Conservation (phyloP, 345 rosid species). For the Hirschfeldia incana region DNA sequence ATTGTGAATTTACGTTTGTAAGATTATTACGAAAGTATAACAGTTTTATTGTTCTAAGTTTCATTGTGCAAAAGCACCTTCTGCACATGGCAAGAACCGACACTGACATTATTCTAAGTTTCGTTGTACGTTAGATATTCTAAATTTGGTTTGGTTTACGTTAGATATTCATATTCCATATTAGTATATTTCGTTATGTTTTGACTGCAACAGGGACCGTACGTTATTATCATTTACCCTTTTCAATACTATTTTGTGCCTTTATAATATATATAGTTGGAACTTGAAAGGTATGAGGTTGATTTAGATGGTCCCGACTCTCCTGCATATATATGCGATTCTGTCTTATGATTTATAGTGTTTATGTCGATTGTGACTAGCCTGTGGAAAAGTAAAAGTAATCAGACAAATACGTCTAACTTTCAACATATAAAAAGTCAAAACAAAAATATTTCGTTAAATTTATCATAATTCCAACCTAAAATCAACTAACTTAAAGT, state of each 20-base stretch:
- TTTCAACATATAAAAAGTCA: neutral
- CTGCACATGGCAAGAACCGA: too few species aligned
- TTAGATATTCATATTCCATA: neutral
- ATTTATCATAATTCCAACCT: too few species aligned
- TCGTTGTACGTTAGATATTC: conserved; percentile 2
- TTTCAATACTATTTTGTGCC: neutral
- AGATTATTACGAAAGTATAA: conserved; percentile 9
- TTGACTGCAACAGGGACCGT: conserved; percentile 3
- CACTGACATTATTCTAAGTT: neutral
- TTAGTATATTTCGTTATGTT: neutral
- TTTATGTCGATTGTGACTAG: conserved; percentile 20
- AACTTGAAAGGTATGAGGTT: neutral
- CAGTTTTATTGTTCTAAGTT: conserved; percentile 6
- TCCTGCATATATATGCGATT: conserved; percentile 7
- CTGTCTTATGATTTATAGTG: conserved; percentile 4
- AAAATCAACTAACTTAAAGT: too few species aligned
- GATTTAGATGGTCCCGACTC: conserved; percentile 17
- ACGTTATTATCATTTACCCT: conserved; percentile 1
- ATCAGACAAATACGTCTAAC: neutral
- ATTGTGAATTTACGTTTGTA: conserved; percentile 14
- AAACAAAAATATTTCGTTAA: neutral
- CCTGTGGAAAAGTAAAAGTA: neutral
- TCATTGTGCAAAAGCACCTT: neutral
- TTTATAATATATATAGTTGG: neutral
- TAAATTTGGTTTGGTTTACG: neutral